Evolutionary conservation across 2,329 filamentous ascomycete species (phyloP).

Genomic region (Aspergillus terreus): DNA sequence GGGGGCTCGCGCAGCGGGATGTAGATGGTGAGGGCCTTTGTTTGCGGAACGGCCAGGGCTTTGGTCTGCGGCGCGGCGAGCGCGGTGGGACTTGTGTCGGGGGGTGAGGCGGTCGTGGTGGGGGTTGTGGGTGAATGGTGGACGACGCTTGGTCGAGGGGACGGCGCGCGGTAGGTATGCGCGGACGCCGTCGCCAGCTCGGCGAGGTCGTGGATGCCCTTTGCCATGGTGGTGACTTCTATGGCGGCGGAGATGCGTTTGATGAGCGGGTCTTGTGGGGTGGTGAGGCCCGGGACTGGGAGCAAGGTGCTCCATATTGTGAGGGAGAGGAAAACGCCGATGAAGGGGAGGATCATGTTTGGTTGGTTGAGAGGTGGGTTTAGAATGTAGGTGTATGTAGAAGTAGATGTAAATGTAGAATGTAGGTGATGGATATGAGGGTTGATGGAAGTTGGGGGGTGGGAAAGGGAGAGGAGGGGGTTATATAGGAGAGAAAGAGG

Average conservation of each 20-base stretch:
- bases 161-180: background rate
- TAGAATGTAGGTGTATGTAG: background rate
- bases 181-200: slow-evolving; percentile 1
- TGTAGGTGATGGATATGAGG: background rate
- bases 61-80: too few relatives aligned
- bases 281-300: slow-evolving; percentile 18
- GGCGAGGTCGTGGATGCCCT: slow-evolving; percentile 14
- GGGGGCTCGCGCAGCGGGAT: too few relatives aligned
- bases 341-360: slow-evolving; percentile 20
- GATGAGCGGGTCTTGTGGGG: slow-evolving; percentile 16
- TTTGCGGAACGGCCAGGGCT: too few relatives aligned
- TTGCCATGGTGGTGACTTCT: slow-evolving; percentile 11
- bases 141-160: background rate
- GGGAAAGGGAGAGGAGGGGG: too few relatives aligned
- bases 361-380: background rate
- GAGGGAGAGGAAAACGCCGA: slow-evolving; percentile 17
- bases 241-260: slow-evolving; percentile 14
- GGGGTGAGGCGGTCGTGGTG: too few relatives aligned
- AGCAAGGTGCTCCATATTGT: slow-evolving; percentile 22
- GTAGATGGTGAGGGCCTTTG: too few relatives aligned
- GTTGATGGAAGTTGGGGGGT: too few relatives aligned
- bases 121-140: background rate
- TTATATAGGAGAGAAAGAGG: too few relatives aligned
- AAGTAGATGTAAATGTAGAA: background rate
- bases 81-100: too few relatives aligned